These are phyloP conservation scores for Podaxis mareebaensis DNA, from an alignment of 768 basidiomycete genomes.

Conservation along the genomic window DNA sequence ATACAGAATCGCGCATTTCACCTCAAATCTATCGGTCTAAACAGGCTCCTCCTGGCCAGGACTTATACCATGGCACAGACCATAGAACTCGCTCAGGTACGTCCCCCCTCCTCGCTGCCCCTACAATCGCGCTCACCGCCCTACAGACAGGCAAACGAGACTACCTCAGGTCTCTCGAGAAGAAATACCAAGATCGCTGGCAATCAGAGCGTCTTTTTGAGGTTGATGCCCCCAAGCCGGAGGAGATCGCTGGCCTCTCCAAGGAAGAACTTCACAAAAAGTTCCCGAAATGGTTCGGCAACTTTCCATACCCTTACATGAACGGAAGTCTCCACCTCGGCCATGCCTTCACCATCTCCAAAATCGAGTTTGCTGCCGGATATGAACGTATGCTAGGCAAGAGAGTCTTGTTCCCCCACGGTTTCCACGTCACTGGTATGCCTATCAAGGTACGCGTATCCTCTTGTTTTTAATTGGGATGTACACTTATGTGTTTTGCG, in stretches of 20 bases:
- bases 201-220: slow-evolving; percentile 77
- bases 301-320: slow-evolving; percentile 97
- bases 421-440: slow-evolving; percentile 97
- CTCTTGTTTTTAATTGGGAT: neutral
- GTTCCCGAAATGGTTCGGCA: slow-evolving; percentile 97
- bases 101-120: slow-evolving; percentile 18
- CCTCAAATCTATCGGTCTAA: slow-evolving; percentile 20
- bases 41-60: slow-evolving; percentile 4
- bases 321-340: slow-evolving; percentile 97
- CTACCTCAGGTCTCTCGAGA: slow-evolving; percentile 78
- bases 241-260: slow-evolving; percentile 62
- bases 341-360: slow-evolving; percentile 97
- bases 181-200: slow-evolving; percentile 86
- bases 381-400: slow-evolving; percentile 96
- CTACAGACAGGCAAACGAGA: slow-evolving; percentile 94
- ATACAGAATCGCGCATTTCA: slow-evolving; percentile 18
- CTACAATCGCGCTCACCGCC: neutral
- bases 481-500: neutral
- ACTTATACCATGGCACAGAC: slow-evolving; percentile 53
- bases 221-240: slow-evolving; percentile 72
- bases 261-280: slow-evolving; percentile 66
- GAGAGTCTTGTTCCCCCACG: slow-evolving; percentile 94
- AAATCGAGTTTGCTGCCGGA: slow-evolving; percentile 95
- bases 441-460: slow-evolving; percentile 86
- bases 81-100: slow-evolving; percentile 64